Evolutionary conservation across 2,329 filamentous ascomycete species (phyloP).

Genomic region (Cytospora schulzeri): DNA sequence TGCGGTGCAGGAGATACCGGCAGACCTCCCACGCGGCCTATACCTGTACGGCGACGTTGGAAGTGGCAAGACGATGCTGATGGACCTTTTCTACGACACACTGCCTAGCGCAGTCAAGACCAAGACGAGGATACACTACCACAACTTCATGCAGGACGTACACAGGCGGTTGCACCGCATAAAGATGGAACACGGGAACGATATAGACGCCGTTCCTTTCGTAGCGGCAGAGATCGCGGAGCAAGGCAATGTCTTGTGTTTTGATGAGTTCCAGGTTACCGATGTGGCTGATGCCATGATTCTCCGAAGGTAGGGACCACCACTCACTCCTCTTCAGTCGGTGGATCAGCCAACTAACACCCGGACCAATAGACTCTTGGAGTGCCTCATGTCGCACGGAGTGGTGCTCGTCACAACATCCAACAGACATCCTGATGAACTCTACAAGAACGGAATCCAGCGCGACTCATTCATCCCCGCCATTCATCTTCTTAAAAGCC

Average conservation of each 20-base stretch:
- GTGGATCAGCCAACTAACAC: neutral
- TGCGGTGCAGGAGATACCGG: slow-evolving; percentile 59
- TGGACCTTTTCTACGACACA: slow-evolving; percentile 97
- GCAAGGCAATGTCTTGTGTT: slow-evolving; percentile 83
- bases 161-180: slow-evolving; percentile 88
- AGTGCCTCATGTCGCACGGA: slow-evolving; percentile 93
- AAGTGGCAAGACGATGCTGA: slow-evolving; percentile 98
- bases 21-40: slow-evolving; percentile 80
- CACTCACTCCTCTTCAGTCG: no score
- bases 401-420: slow-evolving; percentile 95
- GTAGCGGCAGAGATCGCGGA: slow-evolving; percentile 94
- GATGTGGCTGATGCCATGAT: slow-evolving; percentile 99
- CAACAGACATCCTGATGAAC: slow-evolving; percentile 92
- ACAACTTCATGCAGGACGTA: slow-evolving; percentile 99
- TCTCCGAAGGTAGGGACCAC: slow-evolving; percentile 62
- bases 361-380: slow-evolving; percentile 64
- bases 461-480: slow-evolving; percentile 93
- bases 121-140: slow-evolving; percentile 95
- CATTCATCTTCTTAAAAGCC: slow-evolving; percentile 84
- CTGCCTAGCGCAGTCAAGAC: slow-evolving; percentile 75
- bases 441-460: slow-evolving; percentile 98
- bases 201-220: slow-evolving; percentile 87
- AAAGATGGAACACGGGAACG: slow-evolving; percentile 85
- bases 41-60: slow-evolving; percentile 98
- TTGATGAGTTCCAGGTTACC: slow-evolving; percentile 98